Evolutionary conservation across 805 yeast species (phyloP), one percentile per base, ranked within the genome.

Genomic region (Suhomyces xylopsoci): DNA sequence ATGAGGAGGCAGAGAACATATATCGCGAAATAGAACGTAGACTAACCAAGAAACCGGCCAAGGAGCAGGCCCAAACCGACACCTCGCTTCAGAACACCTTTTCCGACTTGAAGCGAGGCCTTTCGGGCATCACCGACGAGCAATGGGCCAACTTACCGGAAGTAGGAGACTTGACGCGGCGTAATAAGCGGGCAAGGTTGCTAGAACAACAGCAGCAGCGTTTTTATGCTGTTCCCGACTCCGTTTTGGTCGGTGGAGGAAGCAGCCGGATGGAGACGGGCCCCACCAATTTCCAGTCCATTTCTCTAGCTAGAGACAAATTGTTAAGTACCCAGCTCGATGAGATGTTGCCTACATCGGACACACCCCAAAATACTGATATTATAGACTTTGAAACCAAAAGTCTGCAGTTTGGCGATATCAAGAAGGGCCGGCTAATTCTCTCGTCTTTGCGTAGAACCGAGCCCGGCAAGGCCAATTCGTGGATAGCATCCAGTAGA

Each of bases 81-180:
- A 19, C 15, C 22, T 17, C 42, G 24, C 14, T 38, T 17, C 36
- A 49, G 36, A 47, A 19, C 45, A 45, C 8, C 44, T 45, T 55
- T 64, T 71, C 81, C 1, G 93, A 87, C 62, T 71, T 87, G 54
- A 91, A 92, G 62, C 70, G 84, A 25, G 82, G 78, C 0, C 67
- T 92, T 38, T 71, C 84, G 0, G 59, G 67, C 0, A 81, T 93
- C 0, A 74, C 88, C 3, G 80, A 74, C 19, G 87, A 82, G 3
- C 85, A 92, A 61, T 93, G 99, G 99, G 77, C 80, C 4, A 78
- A 74, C 55, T 63, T 93, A 3, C 98, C 98, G 0, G 97, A 90
- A 56, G 94, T 90, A 1, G 88, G 90, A 1, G 98, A 93, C 67
- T 73, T 89, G 61, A 94, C 99, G 0, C 79, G 84, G 61, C 76